Percentiles rank a stretch among this genome's conserved stretches.
Evolutionary conservation across 345 rosid genomes (phyloP).

Genomic region (Heritiera littoralis): DNA sequence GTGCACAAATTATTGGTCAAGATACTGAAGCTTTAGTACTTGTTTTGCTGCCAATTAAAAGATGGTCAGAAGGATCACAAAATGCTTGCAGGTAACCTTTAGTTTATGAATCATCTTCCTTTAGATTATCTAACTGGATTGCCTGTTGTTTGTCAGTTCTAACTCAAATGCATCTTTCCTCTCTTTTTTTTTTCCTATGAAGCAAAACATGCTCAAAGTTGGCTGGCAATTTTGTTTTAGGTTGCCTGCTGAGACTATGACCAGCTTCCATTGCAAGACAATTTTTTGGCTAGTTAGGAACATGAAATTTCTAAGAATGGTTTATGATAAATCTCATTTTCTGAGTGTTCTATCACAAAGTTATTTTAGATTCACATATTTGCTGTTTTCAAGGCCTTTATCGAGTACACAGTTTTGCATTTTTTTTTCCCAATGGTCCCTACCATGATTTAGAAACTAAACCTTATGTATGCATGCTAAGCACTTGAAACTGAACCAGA

Average conservation of each 20-base stretch:
- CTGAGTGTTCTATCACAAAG: not conserved
- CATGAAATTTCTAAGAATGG: not conserved
- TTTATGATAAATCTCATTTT: not conserved
- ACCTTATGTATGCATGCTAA: not conserved
- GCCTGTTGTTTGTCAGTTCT: slow-evolving; percentile 13
- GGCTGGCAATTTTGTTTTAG: not conserved
- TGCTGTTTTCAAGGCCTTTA: not conserved
- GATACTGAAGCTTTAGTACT: slow-evolving; percentile 66
- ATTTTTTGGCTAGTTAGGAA: slow-evolving; percentile 4
- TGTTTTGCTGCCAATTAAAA: slow-evolving; percentile 68
- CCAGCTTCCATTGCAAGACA: not conserved
- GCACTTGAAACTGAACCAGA: not conserved
- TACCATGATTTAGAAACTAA: not conserved
- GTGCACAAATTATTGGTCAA: slow-evolving; percentile 77
- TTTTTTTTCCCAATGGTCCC: not conserved
- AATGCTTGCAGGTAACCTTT: slow-evolving; percentile 53
- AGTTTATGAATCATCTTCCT: not conserved
- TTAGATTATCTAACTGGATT: slow-evolving; percentile 2
- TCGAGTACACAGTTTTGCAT: not conserved
- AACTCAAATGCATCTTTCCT: not conserved
- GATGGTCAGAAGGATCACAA: slow-evolving; percentile 65
- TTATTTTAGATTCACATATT: not conserved
- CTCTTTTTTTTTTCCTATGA: not conserved
- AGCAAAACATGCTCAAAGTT: not conserved
- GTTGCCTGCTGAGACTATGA: not conserved